Evolutionary conservation across 2,329 filamentous ascomycete species (phyloP).

Genomic region (Arthrobotrys megalospora): DNA sequence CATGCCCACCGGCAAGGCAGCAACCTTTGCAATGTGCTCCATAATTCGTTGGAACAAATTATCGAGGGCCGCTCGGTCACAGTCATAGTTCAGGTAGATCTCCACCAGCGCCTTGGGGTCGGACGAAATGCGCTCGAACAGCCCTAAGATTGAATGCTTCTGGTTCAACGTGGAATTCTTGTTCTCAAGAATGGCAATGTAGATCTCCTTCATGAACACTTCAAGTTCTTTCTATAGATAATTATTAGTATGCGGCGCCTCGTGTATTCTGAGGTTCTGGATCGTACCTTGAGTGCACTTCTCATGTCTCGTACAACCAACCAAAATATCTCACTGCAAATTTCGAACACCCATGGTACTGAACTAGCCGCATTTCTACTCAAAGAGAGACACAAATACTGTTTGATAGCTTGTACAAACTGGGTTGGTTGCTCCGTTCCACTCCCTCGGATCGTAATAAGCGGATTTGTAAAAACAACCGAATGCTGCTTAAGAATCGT

Average conservation of each 20-base stretch:
- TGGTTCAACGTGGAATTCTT: conserved; percentile 88
- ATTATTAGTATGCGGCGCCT: conserved; percentile 56
- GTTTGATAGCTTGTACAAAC: conserved; percentile 95
- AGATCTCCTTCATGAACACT: conserved; percentile 97
- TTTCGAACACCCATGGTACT: conserved; percentile 91
- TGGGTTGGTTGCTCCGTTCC: conserved; percentile 86
- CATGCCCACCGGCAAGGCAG: conserved; percentile 82
- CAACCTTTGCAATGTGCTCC: conserved; percentile 90
- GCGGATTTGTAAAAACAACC: conserved; percentile 87
- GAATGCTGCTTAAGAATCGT: conserved; percentile 96
- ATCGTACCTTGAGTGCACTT: conserved; percentile 86
- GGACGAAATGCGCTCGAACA: conserved; percentile 85
- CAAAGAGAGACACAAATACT: conserved; percentile 94
- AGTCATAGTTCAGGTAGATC: conserved; percentile 98
- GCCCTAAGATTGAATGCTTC: conserved; percentile 89
- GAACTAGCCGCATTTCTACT: conserved; percentile 96
- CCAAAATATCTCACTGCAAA: conserved; percentile 98
- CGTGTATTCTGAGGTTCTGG: background rate
- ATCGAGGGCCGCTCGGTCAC: conserved; percentile 89
- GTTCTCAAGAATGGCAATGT: conserved; percentile 90
- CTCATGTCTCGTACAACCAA: conserved; percentile 95
- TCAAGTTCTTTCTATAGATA: conserved; percentile 86
- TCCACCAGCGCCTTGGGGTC: conserved; percentile 93
- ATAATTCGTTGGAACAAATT: conserved; percentile 97
- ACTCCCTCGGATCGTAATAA: conserved; percentile 92